Base-by-base conservation (phyloP, 176 grass and related monocot species). In the Rhynchospora pubera region DNA sequence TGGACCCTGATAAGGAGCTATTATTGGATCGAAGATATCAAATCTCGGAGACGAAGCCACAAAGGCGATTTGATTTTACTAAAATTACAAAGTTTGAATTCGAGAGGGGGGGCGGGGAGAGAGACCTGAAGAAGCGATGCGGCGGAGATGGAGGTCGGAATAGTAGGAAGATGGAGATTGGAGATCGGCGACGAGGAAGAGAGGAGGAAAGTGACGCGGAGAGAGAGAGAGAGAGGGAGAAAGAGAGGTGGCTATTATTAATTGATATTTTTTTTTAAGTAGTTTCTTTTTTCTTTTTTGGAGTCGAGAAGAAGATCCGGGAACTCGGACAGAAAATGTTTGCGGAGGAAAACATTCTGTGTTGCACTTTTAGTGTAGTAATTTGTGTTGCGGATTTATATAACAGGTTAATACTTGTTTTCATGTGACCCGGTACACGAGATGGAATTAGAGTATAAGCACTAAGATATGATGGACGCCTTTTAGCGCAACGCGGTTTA, bases 221-320 rank as follows among this genome's bases (percentile, higher is more conserved):
- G n/a, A n/a, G n/a, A n/a, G n/a, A n/a, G n/a, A n/a, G n/a, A n/a
- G 46, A 47, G 32, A 62, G 53, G 11, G 32, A 57, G 77, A 21
- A 58, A 80, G 77, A 81, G 79, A 50, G 44, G 21, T 82, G 61
- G 61, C 79, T 82, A 82, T 66, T 66, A 82, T 66, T 66, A 82
- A 65, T 66, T 26, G 78, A 63, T 80, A 39, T 80, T 80, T 23
- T 61, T 62, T 21, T 19, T 62, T 43, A 19, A 9, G 8, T 16
- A 34, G 28, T n/a, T n/a, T n/a, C n/a, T 18, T 62, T 79, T 62
- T 45, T 14, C 62, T 46, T 77, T 56, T 77, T 11, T 26, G 71
- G 52, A 18, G 72, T 4, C 48, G 13, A 56, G 50, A 19, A 32
- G 48, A 72, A 44, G 7, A 45, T 45, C 65, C 2, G 42, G 4